A percentile compares a stretch with the other conserved stretches of the same genome.
These are phyloP conservation scores for Penicillium sp. DNA, from an alignment of 2,329 filamentous ascomycete genomes.

Conservation along the genomic window DNA sequence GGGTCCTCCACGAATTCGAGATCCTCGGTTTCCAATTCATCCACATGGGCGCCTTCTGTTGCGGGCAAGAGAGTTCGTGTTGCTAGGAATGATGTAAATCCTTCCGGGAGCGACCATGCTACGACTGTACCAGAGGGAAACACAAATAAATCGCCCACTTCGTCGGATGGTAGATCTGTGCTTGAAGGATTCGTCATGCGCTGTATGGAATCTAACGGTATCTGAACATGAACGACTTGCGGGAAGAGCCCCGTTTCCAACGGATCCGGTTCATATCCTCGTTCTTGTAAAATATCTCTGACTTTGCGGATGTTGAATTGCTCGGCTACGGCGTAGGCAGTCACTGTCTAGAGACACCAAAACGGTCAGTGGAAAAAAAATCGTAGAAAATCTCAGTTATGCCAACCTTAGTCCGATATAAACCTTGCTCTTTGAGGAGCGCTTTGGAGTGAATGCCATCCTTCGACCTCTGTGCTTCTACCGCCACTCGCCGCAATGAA, in stretches of 20 bases:
- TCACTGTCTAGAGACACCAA: conserved; percentile 49
- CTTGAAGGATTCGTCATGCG: conserved; percentile 45
- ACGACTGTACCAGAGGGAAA: conserved; percentile 95
- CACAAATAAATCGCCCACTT: conserved; percentile 83
- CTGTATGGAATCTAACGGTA: conserved; percentile 48
- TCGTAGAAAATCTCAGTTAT: background rate
- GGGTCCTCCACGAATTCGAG: conserved; percentile 81
- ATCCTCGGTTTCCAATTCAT: conserved; percentile 79
- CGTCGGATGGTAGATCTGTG: conserved; percentile 42
- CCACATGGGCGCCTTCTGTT: conserved; percentile 70
- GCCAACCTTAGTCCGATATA: conserved; percentile 40
- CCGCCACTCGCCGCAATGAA: conserved; percentile 79
- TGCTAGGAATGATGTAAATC: conserved; percentile 67
- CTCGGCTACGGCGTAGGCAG: conserved; percentile 68
- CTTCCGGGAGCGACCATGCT: conserved; percentile 81
- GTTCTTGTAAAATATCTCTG: conserved; percentile 56
- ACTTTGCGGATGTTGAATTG: conserved; percentile 62
- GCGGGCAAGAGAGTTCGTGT: conserved; percentile 73
- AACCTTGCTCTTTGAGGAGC: conserved; percentile 36
- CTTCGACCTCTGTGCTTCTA: conserved; percentile 71
- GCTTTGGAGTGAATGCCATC: conserved; percentile 53
- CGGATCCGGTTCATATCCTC: conserved; percentile 64
- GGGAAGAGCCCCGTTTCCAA: conserved; percentile 62
- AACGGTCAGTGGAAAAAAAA: conserved; percentile 4
- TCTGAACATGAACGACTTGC: conserved; percentile 63